These are phyloP conservation scores for Apiospora malaysiana DNA, from an alignment of 2,329 filamentous ascomycete species.

Conservation along the genomic window DNA sequence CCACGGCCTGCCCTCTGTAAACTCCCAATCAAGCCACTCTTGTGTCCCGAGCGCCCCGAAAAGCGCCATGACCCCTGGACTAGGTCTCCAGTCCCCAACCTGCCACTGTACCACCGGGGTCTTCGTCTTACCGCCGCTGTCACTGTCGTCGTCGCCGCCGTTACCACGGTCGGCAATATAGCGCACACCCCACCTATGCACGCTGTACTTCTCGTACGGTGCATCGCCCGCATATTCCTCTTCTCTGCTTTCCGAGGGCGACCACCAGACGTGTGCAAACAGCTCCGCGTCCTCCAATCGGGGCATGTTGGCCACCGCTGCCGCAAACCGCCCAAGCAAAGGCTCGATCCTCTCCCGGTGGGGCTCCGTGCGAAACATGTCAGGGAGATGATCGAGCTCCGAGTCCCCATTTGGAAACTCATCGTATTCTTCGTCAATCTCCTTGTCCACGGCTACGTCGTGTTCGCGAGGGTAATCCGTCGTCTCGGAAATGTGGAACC, in stretches of 20 bases:
- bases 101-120: conserved; percentile 32
- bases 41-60: conserved; percentile 31
- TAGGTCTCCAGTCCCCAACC: conserved; percentile 34
- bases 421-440: conserved; percentile 25
- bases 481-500: conserved; percentile 30
- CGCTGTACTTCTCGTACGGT: not conserved
- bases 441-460: conserved; percentile 26
- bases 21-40: conserved; percentile 32
- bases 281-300: conserved; percentile 33
- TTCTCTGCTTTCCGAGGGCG: conserved; percentile 29
- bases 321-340: conserved; percentile 32
- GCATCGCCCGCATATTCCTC: conserved; percentile 19
- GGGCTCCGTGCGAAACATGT: conserved; percentile 34
- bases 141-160: too few species aligned
- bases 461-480: conserved; percentile 31
- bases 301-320: conserved; percentile 31
- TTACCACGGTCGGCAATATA: conserved; percentile 29
- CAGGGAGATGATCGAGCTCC: conserved; percentile 23
- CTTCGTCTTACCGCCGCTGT: not conserved
- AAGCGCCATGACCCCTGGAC: conserved; percentile 27
- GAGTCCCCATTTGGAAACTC: conserved; percentile 25
- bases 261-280: conserved; percentile 32
- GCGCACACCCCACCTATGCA: conserved; percentile 32
- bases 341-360: conserved; percentile 31
- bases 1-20: conserved; percentile 11